Base-by-base conservation (phyloP, 768 basidiomycete species). In the Termitomyces sp. region DNA sequence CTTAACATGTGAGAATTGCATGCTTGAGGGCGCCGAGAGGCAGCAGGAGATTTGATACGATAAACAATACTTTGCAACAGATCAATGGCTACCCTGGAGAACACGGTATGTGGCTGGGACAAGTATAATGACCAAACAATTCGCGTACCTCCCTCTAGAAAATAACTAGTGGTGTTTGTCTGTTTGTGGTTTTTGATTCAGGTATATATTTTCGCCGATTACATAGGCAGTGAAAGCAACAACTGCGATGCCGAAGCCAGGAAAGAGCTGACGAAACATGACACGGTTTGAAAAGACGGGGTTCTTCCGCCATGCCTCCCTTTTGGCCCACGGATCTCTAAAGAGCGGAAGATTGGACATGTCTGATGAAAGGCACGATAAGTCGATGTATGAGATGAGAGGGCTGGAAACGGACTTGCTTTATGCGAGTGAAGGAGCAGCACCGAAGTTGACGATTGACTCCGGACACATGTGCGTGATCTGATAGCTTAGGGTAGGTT, bases 191-290 rank as follows among this genome's bases (percentile, higher is more conserved):
- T 61, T 64, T 48, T 74, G 74, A 54, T 76, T 81, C 51, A 74
- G 65, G 63, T 80, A 79, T 32, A 88, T 57, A 68, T 92, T 93
- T 72, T 97, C 95, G 30, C 79, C 89, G 35, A 91, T 72, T 33
- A 98, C 93, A 66, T 98, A 98, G 57, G 83, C 87, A 33, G 92
- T 87, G 77, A 98, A 98, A 1, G 94, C 91, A 53, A 88, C 92
- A 51, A 93, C 80, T 36, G 92, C 96, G 56, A 93, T 92, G 48
- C 94, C 95, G 67, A 98, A 90, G 40, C 96, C 96, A 35, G 96
- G 96, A 72, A 98, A 94, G 62, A 96, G 70, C 76, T 83, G 93
- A 65, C 87, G 78, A 76, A 98, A 87, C 91, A 94, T 94, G 64
- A 83, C 81, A 43, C 87, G 84, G 63, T 87, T 89, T 60, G 85